Evolutionary conservation across 179 eudicot genomes (phyloP).

Genomic region (Silene coronaria): DNA sequence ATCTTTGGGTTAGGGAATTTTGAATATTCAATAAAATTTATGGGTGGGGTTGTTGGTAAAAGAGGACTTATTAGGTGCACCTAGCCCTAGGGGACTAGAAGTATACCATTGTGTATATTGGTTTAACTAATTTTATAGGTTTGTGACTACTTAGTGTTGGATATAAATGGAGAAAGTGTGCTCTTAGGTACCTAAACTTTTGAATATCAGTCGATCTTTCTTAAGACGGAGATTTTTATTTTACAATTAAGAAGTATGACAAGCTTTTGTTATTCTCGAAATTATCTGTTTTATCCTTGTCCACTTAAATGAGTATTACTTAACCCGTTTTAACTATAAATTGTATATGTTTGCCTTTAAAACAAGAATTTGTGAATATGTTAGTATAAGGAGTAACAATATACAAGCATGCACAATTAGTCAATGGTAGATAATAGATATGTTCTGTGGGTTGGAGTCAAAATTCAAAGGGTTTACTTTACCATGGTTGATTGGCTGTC

Average conservation of each 20-base stretch:
- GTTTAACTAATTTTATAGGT: not conserved
- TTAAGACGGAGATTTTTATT: not conserved
- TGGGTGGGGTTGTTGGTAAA: not conserved
- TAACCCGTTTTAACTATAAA: no score
- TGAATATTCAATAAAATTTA: not conserved
- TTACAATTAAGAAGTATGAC: no score
- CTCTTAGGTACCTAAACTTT: not conserved
- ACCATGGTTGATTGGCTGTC: not conserved
- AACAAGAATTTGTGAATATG: no score
- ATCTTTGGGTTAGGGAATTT: not conserved
- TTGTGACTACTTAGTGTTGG: not conserved
- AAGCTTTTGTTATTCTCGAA: no score
- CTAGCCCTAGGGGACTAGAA: not conserved
- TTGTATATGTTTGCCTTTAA: no score
- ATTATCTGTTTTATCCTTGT: no score
- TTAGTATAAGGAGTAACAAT: no score
- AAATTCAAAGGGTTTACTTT: not conserved
- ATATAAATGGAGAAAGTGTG: not conserved
- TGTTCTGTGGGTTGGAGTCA: not conserved
- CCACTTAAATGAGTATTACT: no score
- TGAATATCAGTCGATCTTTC: not conserved
- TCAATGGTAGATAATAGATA: constrained; percentile 1
- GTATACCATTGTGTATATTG: not conserved
- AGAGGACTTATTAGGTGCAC: not conserved
- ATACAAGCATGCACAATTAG: not conserved